Conservation (phyloP, 768 basidiomycete genomes). For the Coprinopsis sp. region DNA sequence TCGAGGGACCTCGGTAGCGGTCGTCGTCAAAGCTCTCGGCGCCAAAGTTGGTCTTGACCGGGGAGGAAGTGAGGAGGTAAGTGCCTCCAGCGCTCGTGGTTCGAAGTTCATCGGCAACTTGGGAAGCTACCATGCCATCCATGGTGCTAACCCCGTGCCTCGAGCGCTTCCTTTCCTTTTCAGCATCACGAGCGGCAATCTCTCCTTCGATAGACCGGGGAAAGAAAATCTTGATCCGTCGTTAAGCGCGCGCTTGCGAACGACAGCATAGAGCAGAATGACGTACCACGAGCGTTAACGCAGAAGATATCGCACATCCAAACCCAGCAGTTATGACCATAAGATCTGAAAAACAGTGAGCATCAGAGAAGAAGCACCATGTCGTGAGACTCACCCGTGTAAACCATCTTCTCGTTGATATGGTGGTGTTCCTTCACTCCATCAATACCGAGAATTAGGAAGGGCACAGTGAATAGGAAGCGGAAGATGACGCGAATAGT, state of each 20-base stretch:
- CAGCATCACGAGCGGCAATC: conserved; percentile 48
- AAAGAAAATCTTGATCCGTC: conserved; percentile 66
- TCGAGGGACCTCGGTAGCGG: conserved; percentile 1
- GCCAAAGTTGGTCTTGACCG: conserved; percentile 23
- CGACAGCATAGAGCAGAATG: neutral
- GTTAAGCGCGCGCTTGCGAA: neutral
- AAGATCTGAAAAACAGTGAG: conserved; percentile 40
- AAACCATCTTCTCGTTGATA: conserved; percentile 58
- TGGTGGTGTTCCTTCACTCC: conserved; percentile 58
- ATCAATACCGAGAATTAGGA: conserved; percentile 64
- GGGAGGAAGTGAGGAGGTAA: conserved; percentile 33
- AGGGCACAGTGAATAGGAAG: conserved; percentile 61
- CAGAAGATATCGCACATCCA: conserved; percentile 64
- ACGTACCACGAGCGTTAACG: conserved; percentile 66
- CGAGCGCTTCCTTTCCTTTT: conserved; percentile 35
- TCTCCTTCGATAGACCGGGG: conserved; percentile 71
- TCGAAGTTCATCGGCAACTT: conserved; percentile 2
- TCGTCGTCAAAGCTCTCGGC: conserved; percentile 18
- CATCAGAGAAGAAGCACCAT: neutral
- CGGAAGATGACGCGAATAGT: conserved; percentile 69
- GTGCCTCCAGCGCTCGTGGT: conserved; percentile 17
- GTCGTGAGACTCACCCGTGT: conserved; percentile 37
- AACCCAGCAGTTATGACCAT: conserved; percentile 53
- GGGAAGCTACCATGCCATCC: conserved; percentile 19
- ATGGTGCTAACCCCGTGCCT: conserved; percentile 21